Evolutionary conservation across 2,329 filamentous ascomycete genomes (phyloP), one percentile per base, ranked within the genome.

Genomic region (Microcyclospora tardicrescens): DNA sequence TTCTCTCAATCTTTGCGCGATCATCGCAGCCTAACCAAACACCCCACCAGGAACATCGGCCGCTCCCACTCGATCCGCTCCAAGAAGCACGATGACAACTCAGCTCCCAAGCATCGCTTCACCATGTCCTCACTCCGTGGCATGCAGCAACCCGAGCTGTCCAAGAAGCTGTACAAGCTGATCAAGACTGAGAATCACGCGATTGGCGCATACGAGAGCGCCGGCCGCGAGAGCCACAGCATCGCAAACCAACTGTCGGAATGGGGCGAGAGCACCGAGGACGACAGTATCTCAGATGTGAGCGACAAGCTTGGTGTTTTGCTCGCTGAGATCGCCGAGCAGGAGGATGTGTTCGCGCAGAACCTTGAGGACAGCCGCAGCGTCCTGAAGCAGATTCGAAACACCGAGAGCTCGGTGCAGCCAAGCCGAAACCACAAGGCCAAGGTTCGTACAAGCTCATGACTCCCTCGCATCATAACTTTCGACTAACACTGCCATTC

Each of bases 161-260:
- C 84, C 53, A 85, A 84, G 62, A 84, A 81, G 59, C 77, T 98
- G 37, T 93, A 80, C 71, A 81, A 81, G 52, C 73, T 98, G 44
- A 94, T 96, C 70, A 98, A 98, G 68, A 84, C 82, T 36, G 82
- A 93, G 63, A 96, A 95, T 69, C 79, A 81, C 57, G 79, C 87
- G 28, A 86, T 96, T 53, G 71, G 73, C 36, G 81, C 84, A 35
- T 81, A 95, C 65, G 85, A 94, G 65, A 67, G 76, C 6, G 91
- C 89, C 6, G 84, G 79, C 35, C 81, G 81, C 43, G 89, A 95
- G 67, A 83, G 86, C 41, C 66, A 84, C 43, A 76, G 77, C 36
- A 86, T 96, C 54, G 91, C 87, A 12, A 77, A 79, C 10, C 89
- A 96, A 66, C 75, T 98, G 33, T 93, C 85, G 6, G 87, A 96